These are phyloP conservation scores for Colletotrichum sp. DNA, from an alignment of 2,329 filamentous ascomycete genomes.

Conservation along the genomic window DNA sequence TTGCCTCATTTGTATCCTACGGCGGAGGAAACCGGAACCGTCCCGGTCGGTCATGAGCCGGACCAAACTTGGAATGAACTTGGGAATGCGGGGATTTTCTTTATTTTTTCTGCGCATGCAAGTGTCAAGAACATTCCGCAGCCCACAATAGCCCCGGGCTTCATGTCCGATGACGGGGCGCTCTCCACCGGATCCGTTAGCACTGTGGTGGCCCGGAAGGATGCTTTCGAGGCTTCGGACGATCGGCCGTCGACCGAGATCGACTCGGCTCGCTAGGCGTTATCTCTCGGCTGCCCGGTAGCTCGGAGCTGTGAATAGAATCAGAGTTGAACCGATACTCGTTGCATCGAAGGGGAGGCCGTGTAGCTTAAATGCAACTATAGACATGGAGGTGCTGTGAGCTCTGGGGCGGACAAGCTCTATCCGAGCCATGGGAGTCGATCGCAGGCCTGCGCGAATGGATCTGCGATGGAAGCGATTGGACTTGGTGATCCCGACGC, in stretches of 20 bases:
- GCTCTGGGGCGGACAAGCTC: neutral
- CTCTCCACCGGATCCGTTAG: neutral
- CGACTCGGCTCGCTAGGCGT: neutral
- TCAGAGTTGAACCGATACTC: neutral
- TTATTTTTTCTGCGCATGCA: neutral
- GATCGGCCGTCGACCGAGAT: slow-evolving; percentile 5
- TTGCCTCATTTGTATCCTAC: neutral
- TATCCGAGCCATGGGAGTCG: neutral
- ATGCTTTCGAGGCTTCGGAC: neutral
- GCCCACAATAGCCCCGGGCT: neutral
- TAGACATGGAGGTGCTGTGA: neutral
- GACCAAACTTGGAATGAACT: neutral
- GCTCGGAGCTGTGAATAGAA: neutral
- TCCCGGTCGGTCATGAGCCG: neutral
- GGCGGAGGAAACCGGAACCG: neutral
- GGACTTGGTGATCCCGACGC: neutral
- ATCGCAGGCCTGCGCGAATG: neutral
- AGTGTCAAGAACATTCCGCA: neutral
- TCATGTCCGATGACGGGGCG: neutral
- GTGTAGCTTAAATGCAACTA: neutral
- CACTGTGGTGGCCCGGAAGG: neutral
- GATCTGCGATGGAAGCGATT: neutral
- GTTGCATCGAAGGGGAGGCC: neutral
- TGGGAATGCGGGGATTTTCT: neutral
- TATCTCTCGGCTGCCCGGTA: neutral